These are phyloP conservation scores for Acanthamoeba royreba DNA, from an alignment of 208 protist genomes.

Conservation along the genomic window DNA sequence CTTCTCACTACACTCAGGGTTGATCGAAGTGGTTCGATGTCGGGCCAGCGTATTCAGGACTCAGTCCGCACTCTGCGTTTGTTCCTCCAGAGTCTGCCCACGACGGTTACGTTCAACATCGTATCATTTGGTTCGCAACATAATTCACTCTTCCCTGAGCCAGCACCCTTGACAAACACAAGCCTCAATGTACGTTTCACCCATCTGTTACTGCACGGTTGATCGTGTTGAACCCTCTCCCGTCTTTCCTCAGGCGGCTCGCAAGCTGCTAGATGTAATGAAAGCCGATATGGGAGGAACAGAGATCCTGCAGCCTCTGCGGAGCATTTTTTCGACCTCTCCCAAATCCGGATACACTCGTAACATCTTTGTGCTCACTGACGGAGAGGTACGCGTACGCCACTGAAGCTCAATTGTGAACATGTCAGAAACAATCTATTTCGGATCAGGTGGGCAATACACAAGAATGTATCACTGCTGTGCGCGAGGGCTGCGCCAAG, in stretches of 20 bases:
- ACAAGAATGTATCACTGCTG: neutral
- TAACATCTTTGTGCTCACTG: neutral
- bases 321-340: neutral
- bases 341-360: neutral
- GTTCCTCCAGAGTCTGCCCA: conserved; percentile 7
- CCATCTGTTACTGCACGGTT: too few relatives aligned
- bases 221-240: too few relatives aligned
- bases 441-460: neutral
- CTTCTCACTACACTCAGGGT: too few relatives aligned
- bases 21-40: neutral
- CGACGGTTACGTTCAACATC: neutral
- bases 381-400: neutral
- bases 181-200: neutral
- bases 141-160: neutral
- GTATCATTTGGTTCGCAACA: neutral
- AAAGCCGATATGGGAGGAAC: neutral
- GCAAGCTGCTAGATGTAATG: neutral
- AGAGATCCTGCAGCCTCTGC: neutral
- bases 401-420: neutral
- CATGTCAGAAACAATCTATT: neutral
- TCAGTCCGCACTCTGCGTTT: neutral
- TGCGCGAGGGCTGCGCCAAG: neutral
- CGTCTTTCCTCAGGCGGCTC: neutral
- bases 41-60: neutral
- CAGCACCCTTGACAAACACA: neutral